Base-by-base conservation (phyloP, 225 moss, liverwort and hornwort genomes). In the Pseudoscleropodium purum region DNA sequence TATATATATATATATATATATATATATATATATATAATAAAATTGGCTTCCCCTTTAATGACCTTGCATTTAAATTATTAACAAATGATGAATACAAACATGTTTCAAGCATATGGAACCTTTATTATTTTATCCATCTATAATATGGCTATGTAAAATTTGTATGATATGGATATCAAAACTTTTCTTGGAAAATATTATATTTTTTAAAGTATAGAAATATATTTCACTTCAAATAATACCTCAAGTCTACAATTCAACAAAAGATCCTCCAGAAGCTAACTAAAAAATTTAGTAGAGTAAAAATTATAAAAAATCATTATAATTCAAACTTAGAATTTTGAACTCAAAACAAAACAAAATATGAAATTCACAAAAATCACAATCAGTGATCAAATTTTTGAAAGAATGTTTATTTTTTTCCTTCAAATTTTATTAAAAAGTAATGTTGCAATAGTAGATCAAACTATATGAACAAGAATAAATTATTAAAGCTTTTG, bases 121-220 rank as follows among this genome's bases (percentile, higher is more conserved):
- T 54, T 54, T 15, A 9, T 15, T 15, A 15, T 25, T 54, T 78
- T 25, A 9, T 52, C 6, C 25, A 54, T 52, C 0, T 34, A 9
- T n/a, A 7, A 51, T 59, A 21, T 78, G 9, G 1, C 6, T 78
- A 0, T 36, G 0, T 5, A 23, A 43, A 14, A 52, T 52, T 52
- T 52, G 14, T 36, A 52, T 23, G 23, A 36, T 52, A 3, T 0
- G 1, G 0, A 36, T 52, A 34, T 52, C 5, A 77, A 52, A 77
- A 23, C 0, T 1, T 1, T 34, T 23, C 3, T 21, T 24, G 2
- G 10, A 9, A 21, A 51, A 23, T 24, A 36, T 15, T 5, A 36
- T 9, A 37, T 23, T 21, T 56, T 51, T 78, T 15, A 54, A 56
- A 77, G 1, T 25, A 1, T 13, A 15, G 1, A 56, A 78, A 6